Base-by-base conservation (phyloP, 805 yeast genomes). In the Saccharomyces paradoxus region DNA sequence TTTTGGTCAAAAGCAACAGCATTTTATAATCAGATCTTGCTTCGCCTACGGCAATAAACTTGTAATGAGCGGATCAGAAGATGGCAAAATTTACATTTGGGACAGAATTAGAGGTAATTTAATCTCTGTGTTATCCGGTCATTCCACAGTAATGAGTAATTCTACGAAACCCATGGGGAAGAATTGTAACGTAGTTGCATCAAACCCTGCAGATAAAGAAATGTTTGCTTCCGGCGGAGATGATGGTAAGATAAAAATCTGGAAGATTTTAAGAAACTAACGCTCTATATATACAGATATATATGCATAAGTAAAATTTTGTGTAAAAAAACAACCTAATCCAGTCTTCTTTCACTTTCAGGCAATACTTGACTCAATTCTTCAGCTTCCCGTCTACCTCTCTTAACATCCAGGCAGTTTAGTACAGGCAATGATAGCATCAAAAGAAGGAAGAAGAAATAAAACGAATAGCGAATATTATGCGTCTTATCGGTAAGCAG, bases 141-240 rank as follows among this genome's bases (percentile, higher is more conserved):
- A 69, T 50, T 24, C 24, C 22, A 30, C 24, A 21, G 5, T 21
- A 21, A 30, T 30, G 37, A 29, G 41, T 8, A 48, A 26, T 13
- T 37, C 44, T 8, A 17, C 44, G 4, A 64, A 63, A 52, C 60
- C 63, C 50, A 56, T 59, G 41, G 66, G 68, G 4, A 65, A 63
- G 46, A 69, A 67, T 56, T 87, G 92, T 59, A 90, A 88, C 65
- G 81, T 87, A 49, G 94, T 89, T 1, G 83, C 85, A 56, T 89
- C 94, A 91, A 83, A 81, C 60, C 78, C 81, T 1, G 62, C 58
- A 1, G 60, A 70, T 44, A 69, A 72, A 51, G 63, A 68, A 12
- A 71, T 84, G 69, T 84, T 91, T 81, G 94, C 89, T 6, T 83
- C 92, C 22, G 90, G 89, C 44, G 89, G 96, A 14, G 97, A 90